Conservation (phyloP, 2,329 filamentous ascomycete species). For the Ilyonectria destructans region DNA sequence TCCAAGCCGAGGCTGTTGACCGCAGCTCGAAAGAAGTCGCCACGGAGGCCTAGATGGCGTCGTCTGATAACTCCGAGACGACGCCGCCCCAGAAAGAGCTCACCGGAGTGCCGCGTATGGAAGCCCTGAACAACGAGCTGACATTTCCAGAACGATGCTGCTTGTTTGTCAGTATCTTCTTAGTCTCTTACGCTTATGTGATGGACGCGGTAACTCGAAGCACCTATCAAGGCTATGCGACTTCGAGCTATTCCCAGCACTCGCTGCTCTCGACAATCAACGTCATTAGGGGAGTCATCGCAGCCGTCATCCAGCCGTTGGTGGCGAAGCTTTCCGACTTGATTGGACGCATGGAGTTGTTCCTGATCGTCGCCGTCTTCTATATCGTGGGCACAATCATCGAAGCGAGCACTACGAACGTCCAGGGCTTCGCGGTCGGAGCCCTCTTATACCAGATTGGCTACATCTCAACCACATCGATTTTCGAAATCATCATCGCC, state of each 20-base stretch:
- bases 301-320: slow-evolving; percentile 39
- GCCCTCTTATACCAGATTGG: slow-evolving; percentile 76
- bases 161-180: slow-evolving; percentile 7
- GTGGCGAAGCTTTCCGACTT: slow-evolving; percentile 76
- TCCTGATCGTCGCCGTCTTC: slow-evolving; percentile 67
- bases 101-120: slow-evolving; percentile 3
- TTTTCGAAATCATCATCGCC: slow-evolving; percentile 77
- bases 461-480: slow-evolving; percentile 71
- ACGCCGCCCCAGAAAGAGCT: not conserved
- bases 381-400: slow-evolving; percentile 72
- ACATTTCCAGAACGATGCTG: not conserved
- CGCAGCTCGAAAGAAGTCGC: not conserved
- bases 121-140: slow-evolving; percentile 7
- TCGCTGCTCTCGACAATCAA: slow-evolving; percentile 63
- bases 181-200: not conserved
- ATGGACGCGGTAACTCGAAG: not conserved
- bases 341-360: slow-evolving; percentile 74
- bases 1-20: not conserved
- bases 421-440: slow-evolving; percentile 68
- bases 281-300: slow-evolving; percentile 63
- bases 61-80: not conserved
- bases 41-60: not conserved
- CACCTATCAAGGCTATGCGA: slow-evolving; percentile 11
- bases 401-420: slow-evolving; percentile 69
- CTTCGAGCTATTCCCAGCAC: slow-evolving; percentile 51